Evolutionary conservation across 2,329 filamentous ascomycete species (phyloP).

Genomic region (Albophoma yamanashiensis): DNA sequence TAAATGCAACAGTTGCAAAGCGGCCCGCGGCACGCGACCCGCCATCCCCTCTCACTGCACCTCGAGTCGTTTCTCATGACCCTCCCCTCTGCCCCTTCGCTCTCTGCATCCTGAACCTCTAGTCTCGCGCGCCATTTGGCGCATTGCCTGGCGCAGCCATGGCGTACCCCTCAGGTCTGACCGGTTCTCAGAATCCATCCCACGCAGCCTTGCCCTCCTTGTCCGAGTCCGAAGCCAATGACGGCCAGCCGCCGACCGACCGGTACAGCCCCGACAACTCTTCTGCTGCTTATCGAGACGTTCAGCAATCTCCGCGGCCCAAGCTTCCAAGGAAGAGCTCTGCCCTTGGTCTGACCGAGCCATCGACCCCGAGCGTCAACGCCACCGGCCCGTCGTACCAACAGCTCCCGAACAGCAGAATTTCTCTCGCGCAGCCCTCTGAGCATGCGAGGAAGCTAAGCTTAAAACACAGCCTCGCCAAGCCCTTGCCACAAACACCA

Average conservation of each 20-base stretch:
- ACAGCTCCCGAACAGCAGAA: constrained; percentile 5
- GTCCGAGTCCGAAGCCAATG: constrained; percentile 34
- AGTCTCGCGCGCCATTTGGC: neutral
- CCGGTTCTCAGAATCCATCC: constrained; percentile 16
- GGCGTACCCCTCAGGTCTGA: constrained; percentile 19
- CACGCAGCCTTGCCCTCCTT: constrained; percentile 24
- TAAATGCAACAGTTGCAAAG: neutral
- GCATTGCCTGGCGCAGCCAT: constrained; percentile 7
- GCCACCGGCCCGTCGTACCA: neutral
- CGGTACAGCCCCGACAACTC: constrained; percentile 33
- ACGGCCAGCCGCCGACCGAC: constrained; percentile 17
- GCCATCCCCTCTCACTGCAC: neutral
- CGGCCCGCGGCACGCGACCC: neutral
- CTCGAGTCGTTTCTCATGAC: neutral
- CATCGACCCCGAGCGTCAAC: constrained; percentile 2
- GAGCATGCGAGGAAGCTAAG: constrained; percentile 45
- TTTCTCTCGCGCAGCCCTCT: constrained; percentile 9
- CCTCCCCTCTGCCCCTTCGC: neutral
- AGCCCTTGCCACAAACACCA: constrained; percentile 44
- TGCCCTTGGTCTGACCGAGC: constrained; percentile 24
- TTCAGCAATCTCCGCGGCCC: constrained; percentile 34
- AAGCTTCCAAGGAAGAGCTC: constrained; percentile 34
- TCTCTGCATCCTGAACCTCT: neutral
- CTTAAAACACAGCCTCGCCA: constrained; percentile 45
- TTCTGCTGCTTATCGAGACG: constrained; percentile 40